Evolutionary conservation across 2,329 filamentous ascomycete species (phyloP).

Genomic region (Cordyceps pruinosa): DNA sequence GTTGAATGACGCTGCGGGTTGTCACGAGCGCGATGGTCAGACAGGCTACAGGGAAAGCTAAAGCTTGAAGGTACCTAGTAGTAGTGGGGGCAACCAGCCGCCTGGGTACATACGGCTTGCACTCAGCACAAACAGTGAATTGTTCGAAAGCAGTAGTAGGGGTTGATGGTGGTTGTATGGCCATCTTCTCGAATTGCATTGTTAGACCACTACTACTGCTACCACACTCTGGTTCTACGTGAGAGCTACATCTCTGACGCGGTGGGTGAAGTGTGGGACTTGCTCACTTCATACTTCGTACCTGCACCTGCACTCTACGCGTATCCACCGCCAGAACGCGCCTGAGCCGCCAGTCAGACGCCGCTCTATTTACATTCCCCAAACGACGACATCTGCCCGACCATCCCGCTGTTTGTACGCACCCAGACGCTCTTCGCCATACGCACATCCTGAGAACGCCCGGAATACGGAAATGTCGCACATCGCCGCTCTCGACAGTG

Average conservation of each 20-base stretch:
- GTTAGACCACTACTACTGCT: no score
- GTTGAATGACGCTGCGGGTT: slow-evolving; percentile 5
- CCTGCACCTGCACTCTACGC: slow-evolving; percentile 1
- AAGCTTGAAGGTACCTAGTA: neutral
- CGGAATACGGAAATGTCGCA: neutral
- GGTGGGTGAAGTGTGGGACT: no score
- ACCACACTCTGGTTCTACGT: no score
- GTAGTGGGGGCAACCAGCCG: no score
- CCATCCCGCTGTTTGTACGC: neutral
- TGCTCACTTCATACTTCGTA: no score
- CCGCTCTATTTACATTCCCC: slow-evolving; percentile 5
- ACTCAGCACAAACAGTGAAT: no score
- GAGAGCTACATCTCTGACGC: no score
- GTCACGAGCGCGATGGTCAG: neutral
- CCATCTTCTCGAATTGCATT: no score
- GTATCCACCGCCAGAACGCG: slow-evolving; percentile 5
- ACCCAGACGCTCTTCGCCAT: neutral
- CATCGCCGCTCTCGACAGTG: neutral
- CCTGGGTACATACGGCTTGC: no score
- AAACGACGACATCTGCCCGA: slow-evolving; percentile 2
- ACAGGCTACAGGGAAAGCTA: no score
- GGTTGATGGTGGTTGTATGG: no score
- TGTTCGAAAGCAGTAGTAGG: no score
- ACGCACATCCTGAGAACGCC: neutral
- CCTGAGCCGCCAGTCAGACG: neutral